Percentiles rank a stretch among this genome's conserved stretches.
Evolutionary conservation across 2,329 filamentous ascomycete species (phyloP).

Genomic region (Penicillium sp.): DNA sequence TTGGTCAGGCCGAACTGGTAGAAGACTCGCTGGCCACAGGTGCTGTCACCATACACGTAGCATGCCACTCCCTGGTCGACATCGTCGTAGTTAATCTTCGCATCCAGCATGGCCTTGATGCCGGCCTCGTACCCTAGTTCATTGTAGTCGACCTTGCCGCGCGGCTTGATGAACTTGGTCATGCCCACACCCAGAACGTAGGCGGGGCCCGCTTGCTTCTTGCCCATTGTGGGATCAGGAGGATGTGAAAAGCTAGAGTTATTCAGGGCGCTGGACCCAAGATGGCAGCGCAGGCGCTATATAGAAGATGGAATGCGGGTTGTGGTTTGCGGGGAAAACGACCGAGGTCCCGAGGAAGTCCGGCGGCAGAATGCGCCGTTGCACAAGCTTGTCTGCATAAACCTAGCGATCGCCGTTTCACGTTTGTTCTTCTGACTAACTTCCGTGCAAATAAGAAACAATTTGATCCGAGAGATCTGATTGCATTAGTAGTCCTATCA

Average conservation of each 20-base stretch:
- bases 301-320: too few relatives aligned
- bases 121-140: conserved; percentile 92
- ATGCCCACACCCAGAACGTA: conserved; percentile 97
- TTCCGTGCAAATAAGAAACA: too few relatives aligned
- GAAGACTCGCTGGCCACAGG: conserved; percentile 92
- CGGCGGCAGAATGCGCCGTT: too few relatives aligned
- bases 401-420: neutral
- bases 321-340: conserved; percentile 26
- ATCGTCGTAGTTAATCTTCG: conserved; percentile 90
- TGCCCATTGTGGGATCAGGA: conserved; percentile 53
- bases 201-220: conserved; percentile 54
- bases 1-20: conserved; percentile 98
- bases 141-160: conserved; percentile 90
- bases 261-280: too few relatives aligned
- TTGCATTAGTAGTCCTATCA: too few relatives aligned
- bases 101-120: conserved; percentile 73
- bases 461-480: too few relatives aligned
- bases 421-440: too few relatives aligned
- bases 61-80: conserved; percentile 94
- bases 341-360: conserved; percentile 39
- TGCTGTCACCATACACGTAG: conserved; percentile 96
- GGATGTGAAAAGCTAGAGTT: conserved; percentile 4
- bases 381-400: conserved; percentile 1
- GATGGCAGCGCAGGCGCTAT: too few relatives aligned
- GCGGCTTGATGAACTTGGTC: conserved; percentile 98